phyloP scores from a whole-genome alignment of 2,329 filamentous ascomycete genomes.

The Diaporthe amygdali region DNA sequence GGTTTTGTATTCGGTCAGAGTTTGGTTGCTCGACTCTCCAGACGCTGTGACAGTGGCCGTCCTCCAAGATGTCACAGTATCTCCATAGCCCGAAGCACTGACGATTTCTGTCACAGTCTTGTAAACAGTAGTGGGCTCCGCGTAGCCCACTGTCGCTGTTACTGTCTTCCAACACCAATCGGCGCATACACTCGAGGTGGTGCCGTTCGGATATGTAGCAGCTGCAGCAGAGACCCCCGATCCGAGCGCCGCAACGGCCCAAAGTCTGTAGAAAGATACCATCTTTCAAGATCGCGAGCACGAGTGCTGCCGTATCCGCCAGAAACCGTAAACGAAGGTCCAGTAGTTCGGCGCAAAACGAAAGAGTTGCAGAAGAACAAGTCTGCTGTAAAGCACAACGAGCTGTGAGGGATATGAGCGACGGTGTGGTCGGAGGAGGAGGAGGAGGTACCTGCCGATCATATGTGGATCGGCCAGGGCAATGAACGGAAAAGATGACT shows the following conservation, averaged over 20 bases:
- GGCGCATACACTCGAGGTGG: constrained; percentile 7
- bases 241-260: constrained; percentile 17
- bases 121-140: neutral
- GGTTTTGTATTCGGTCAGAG: constrained; percentile 9
- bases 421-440: neutral
- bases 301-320: constrained; percentile 10
- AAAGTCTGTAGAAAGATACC: constrained; percentile 21
- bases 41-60: constrained; percentile 4
- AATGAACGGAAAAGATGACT: constrained; percentile 6
- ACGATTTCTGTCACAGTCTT: neutral
- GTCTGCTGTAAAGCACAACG: constrained; percentile 14
- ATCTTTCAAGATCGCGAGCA: constrained; percentile 12
- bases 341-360: constrained; percentile 9
- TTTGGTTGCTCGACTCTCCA: constrained; percentile 4
- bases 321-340: constrained; percentile 20
- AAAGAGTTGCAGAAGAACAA: constrained; percentile 19
- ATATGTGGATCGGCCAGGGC: constrained; percentile 16
- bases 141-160: neutral
- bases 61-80: constrained; percentile 8
- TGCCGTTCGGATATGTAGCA: constrained; percentile 16
- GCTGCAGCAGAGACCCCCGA: constrained; percentile 10
- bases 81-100: neutral
- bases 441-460: constrained; percentile 17
- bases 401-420: constrained; percentile 18
- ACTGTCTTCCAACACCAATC: constrained; percentile 23